phyloP scores from a whole-genome alignment of 495 filamentous ascomycete species.

The Aspergillus ellipticus region DNA sequence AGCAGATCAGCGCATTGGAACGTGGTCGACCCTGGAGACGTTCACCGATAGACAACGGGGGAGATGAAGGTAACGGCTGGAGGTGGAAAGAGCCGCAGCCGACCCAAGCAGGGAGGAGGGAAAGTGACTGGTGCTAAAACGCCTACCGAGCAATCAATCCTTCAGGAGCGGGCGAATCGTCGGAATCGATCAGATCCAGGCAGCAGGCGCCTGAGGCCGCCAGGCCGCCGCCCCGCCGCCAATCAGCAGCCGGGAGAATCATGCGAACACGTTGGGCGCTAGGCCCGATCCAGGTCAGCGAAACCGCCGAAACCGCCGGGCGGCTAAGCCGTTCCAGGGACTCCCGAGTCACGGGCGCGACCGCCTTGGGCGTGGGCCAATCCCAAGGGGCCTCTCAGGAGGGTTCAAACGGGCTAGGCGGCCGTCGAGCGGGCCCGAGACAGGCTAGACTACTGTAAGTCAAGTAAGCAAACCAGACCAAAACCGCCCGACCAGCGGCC shows the following conservation, averaged over 20 bases:
- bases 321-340: neutral
- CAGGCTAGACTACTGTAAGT: neutral
- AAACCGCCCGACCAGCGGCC: neutral
- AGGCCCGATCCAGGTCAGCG: neutral
- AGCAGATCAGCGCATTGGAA: neutral
- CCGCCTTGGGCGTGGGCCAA: neutral
- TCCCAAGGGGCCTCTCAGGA: neutral
- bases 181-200: neutral
- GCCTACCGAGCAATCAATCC: no score
- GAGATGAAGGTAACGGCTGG: no score
- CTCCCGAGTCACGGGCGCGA: neutral
- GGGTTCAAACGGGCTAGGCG: neutral
- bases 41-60: no score
- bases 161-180: neutral
- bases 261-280: neutral
- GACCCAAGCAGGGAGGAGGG: no score
- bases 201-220: neutral
- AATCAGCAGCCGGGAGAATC: neutral
- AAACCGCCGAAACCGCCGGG: constrained; percentile 4
- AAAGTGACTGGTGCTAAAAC: no score
- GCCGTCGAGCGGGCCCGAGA: no score
- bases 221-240: neutral
- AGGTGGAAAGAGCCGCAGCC: no score
- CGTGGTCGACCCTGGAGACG: no score
- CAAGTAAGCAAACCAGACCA: neutral